Evolutionary conservation across 1,139 yeast genomes (phyloP).

Genomic region (Taphrina betulina): DNA sequence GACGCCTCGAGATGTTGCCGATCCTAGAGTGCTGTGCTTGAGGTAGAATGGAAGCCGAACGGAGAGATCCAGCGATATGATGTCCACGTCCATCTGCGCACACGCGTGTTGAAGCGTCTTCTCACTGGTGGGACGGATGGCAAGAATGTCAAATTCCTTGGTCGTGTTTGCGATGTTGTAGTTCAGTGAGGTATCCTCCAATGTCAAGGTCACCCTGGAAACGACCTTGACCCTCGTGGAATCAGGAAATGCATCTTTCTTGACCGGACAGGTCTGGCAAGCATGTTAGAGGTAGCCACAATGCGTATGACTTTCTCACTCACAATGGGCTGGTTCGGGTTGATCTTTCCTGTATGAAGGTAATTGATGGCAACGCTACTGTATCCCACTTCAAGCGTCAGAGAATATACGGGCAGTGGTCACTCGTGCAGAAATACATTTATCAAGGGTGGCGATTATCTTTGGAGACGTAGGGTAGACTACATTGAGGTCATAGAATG

Average conservation of each 20-base stretch:
- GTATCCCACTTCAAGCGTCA: slow-evolving; percentile 19
- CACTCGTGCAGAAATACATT: slow-evolving; percentile 1
- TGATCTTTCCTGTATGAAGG: slow-evolving; percentile 17
- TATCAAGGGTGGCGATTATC: slow-evolving; percentile 3
- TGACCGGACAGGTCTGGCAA: too few relatives aligned
- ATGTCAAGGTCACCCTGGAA: slow-evolving; percentile 10
- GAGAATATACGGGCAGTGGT: too few relatives aligned
- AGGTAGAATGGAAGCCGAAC: slow-evolving; percentile 70
- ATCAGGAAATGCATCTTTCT: background rate
- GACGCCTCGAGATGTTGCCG: slow-evolving; percentile 79
- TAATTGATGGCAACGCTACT: slow-evolving; percentile 18
- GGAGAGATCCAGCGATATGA: slow-evolving; percentile 69
- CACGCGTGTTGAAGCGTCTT: slow-evolving; percentile 74
- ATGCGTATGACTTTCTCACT: too few relatives aligned
- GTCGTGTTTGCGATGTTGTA: slow-evolving; percentile 30
- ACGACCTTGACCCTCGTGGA: slow-evolving; percentile 8
- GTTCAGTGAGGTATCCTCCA: slow-evolving; percentile 22
- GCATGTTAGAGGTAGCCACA: too few relatives aligned
- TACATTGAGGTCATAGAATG: slow-evolving; percentile 26
- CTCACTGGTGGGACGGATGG: slow-evolving; percentile 78
- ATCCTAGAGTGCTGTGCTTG: slow-evolving; percentile 78
- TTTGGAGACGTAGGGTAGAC: background rate
- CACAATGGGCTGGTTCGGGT: slow-evolving; percentile 4
- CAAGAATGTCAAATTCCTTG: slow-evolving; percentile 65
- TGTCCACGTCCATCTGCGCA: slow-evolving; percentile 70